A percentile compares a stretch with the other conserved stretches of the same genome.
Conservation (phyloP, 2,329 filamentous ascomycete species). For the Colletotrichum godetiae region DNA sequence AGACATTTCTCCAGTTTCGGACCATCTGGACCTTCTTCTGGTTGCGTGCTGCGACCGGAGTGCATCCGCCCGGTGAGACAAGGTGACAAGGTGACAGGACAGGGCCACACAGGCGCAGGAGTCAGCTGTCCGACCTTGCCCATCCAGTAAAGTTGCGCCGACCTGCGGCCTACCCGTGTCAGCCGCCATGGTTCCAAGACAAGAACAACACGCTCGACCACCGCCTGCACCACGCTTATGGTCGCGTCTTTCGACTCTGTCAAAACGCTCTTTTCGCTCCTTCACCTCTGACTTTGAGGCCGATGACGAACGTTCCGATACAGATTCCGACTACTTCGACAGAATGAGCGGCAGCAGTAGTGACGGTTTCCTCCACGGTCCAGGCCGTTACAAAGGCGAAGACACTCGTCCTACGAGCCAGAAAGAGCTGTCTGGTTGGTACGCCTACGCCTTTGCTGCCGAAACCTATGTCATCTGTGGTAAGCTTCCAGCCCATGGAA, state of each 20-base stretch:
- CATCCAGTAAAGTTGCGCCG: slow-evolving; percentile 27
- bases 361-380: slow-evolving; percentile 48
- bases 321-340: slow-evolving; percentile 42
- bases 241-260: slow-evolving; percentile 61
- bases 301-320: slow-evolving; percentile 74
- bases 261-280: slow-evolving; percentile 68
- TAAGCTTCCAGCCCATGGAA: slow-evolving; percentile 53
- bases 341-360: slow-evolving; percentile 51
- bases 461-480: slow-evolving; percentile 98
- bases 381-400: slow-evolving; percentile 78
- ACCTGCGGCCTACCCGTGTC: background rate
- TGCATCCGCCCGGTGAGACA: slow-evolving; percentile 13
- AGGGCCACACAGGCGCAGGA: slow-evolving; percentile 5
- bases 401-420: slow-evolving; percentile 88
- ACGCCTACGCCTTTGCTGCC: slow-evolving; percentile 94
- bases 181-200: slow-evolving; percentile 35
- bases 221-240: slow-evolving; percentile 58
- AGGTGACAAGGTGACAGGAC: background rate
- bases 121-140: slow-evolving; percentile 13
- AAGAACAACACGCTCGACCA: slow-evolving; percentile 43
- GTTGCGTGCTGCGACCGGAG: slow-evolving; percentile 24
- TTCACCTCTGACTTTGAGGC: slow-evolving; percentile 74
- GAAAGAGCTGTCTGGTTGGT: slow-evolving; percentile 94
- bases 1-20: background rate
- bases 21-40: background rate